These are phyloP conservation scores for Mesotaenium endlicherianum DNA, from an alignment of 139 green algal species.

Conservation along the genomic window DNA sequence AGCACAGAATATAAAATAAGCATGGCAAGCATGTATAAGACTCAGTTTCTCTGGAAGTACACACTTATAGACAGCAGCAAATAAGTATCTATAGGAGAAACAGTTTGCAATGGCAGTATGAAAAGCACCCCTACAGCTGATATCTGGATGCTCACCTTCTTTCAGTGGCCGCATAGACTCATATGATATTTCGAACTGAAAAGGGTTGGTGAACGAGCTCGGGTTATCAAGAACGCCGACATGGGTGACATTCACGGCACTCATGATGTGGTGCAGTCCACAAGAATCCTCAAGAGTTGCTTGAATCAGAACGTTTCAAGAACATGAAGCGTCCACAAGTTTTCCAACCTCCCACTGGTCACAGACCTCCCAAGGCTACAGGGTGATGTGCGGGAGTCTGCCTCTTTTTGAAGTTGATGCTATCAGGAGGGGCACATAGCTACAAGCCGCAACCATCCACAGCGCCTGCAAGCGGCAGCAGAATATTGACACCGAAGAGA, in stretches of 20 bases:
- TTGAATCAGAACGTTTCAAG: too few relatives aligned
- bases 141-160: background rate
- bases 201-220: constrained; percentile 68
- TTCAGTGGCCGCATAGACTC: constrained; percentile 68
- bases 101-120: background rate
- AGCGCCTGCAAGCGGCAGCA: too few relatives aligned
- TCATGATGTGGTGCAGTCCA: constrained; percentile 65
- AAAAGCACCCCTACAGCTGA: background rate
- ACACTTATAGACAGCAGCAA: background rate
- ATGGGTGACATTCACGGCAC: constrained; percentile 77
- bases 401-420: too few relatives aligned
- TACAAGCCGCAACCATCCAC: too few relatives aligned
- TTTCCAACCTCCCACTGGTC: too few relatives aligned
- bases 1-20: background rate
- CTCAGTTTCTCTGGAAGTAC: background rate
- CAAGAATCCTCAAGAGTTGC: background rate
- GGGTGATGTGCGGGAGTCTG: too few relatives aligned
- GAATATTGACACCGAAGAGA: too few relatives aligned
- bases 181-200: constrained; percentile 96
- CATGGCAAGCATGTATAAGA: background rate
- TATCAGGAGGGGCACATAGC: too few relatives aligned
- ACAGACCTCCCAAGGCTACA: too few relatives aligned
- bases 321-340: too few relatives aligned
- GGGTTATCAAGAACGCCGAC: constrained; percentile 89
- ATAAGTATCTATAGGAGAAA: background rate